Evolutionary conservation across 305 asterid genomes (phyloP), one percentile per base, ranked within the genome.

Genomic region (Ilex paraguariensis): DNA sequence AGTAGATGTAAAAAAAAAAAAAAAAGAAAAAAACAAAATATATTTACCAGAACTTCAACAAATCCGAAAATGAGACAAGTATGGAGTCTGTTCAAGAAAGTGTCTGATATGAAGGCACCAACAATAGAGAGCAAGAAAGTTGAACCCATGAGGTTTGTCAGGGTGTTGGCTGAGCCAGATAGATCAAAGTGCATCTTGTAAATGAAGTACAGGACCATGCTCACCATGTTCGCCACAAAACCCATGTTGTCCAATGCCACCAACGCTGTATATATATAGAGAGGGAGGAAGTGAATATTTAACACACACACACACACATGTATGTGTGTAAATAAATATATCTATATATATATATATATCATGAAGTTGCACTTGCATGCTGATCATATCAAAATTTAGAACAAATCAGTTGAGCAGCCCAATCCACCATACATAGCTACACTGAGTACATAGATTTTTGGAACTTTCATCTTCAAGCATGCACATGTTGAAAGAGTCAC

Each of bases 51-150:
- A 17, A 87, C 32, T 77, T 90, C 97, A 0, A 85, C n/a, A 0
- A 66, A 46, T 4, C 92, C 96, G 53, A 90, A 90, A 42, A 85
- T 79, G 68, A 87, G 74, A 60, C 73, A 60, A 10, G 97, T 82
- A 21, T 68, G 73, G 78, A 79, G 79, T 61, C 95, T 66, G 70
- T 82, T 70, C 64, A 87, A 67, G 68, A 76, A 87, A 39, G 95
- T 85, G 70, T 90, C 97, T 10, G 96, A 86, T 58, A 90, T 78
- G 82, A 87, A 90, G 45, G 84, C 96, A 36, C 97, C 95, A 28
- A 87, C 70, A 30, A 82, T 59, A 21, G 97, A 57, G 50, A 90
- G 95, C 85, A 90, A 62, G 87, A 77, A 90, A 12, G 90, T 75
- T 5, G 97, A 78, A 16, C 97, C 97, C 90, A 87, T 79, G 57